phyloP scores from a whole-genome alignment of 2,329 filamentous ascomycete genomes.

The Mariannaea elegans region DNA sequence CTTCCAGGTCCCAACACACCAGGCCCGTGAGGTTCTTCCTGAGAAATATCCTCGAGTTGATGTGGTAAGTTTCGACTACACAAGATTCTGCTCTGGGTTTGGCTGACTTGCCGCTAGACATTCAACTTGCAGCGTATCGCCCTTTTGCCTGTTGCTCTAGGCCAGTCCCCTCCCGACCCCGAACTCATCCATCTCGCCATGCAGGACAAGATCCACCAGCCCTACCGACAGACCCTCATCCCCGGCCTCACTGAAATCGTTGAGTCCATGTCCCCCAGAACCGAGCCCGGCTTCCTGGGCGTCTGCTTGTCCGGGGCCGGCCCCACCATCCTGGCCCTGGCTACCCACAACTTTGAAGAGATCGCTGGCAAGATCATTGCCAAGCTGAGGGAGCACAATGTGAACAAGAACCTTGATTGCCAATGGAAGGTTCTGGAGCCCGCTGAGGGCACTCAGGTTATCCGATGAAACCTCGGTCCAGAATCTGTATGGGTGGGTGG shows the following conservation, averaged over 20 bases:
- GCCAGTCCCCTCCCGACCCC: conserved; percentile 88
- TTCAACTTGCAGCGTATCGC: conserved; percentile 97
- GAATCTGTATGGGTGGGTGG: neutral
- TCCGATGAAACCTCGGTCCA: conserved; percentile 42
- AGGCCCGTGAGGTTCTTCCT: conserved; percentile 86
- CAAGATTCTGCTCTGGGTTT: neutral
- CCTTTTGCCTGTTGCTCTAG: conserved; percentile 87
- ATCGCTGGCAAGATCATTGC: conserved; percentile 84
- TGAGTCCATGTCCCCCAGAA: conserved; percentile 86
- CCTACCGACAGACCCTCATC: conserved; percentile 90
- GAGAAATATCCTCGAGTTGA: conserved; percentile 81
- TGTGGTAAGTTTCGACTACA: conserved; percentile 67
- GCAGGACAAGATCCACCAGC: conserved; percentile 99
- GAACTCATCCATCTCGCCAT: conserved; percentile 97
- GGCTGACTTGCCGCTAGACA: conserved; percentile 53
- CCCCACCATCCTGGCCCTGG: conserved; percentile 92
- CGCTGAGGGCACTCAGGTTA: conserved; percentile 72
- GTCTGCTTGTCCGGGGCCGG: conserved; percentile 96
- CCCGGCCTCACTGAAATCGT: conserved; percentile 92
- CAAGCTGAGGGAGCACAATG: conserved; percentile 70
- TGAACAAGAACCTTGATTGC: conserved; percentile 75
- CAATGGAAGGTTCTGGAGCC: conserved; percentile 89
- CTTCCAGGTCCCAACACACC: conserved; percentile 94
- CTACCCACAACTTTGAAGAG: conserved; percentile 86
- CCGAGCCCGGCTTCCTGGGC: conserved; percentile 87